These are phyloP conservation scores for Plectosphaerella plurivora DNA, from an alignment of 2,329 filamentous ascomycete species.

Conservation along the genomic window DNA sequence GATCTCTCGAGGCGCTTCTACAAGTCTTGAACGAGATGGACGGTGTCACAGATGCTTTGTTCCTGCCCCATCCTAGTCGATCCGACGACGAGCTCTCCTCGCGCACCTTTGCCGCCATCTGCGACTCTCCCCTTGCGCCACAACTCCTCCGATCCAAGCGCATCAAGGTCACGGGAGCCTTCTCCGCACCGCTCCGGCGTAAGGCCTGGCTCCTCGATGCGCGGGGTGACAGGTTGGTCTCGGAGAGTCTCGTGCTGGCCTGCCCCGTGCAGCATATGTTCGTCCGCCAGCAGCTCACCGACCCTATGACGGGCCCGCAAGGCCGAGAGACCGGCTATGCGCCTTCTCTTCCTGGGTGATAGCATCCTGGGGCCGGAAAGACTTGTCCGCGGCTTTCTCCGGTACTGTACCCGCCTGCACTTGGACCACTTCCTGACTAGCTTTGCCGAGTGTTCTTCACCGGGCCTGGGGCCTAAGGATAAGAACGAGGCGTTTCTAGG, in stretches of 20 bases:
- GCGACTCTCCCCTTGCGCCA: not conserved
- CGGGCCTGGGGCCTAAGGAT: not conserved
- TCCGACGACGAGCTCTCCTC: conserved; percentile 1
- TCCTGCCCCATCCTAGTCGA: not conserved
- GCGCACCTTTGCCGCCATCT: not conserved
- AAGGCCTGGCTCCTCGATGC: not conserved
- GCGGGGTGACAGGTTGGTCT: not conserved
- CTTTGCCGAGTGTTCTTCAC: too few species aligned
- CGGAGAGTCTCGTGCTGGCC: not conserved
- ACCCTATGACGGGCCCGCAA: too few species aligned
- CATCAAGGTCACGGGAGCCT: conserved; percentile 1
- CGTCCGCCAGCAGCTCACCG: conserved; percentile 2
- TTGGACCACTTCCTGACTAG: not conserved
- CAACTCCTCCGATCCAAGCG: not conserved
- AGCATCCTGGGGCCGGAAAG: conserved; percentile 1
- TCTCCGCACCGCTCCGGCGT: conserved; percentile 1
- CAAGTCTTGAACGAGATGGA: not conserved
- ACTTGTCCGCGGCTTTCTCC: not conserved
- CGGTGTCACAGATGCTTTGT: not conserved
- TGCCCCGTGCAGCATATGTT: conserved; percentile 7
- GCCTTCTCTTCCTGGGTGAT: conserved; percentile 3
- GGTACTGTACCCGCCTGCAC: conserved; percentile 1
- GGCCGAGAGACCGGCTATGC: not conserved
- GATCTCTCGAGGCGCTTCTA: not conserved
- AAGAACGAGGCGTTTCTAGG: not conserved